phyloP scores from a whole-genome alignment of 192 early-diverging fungal genomes.

The Coemansia sp. region DNA sequence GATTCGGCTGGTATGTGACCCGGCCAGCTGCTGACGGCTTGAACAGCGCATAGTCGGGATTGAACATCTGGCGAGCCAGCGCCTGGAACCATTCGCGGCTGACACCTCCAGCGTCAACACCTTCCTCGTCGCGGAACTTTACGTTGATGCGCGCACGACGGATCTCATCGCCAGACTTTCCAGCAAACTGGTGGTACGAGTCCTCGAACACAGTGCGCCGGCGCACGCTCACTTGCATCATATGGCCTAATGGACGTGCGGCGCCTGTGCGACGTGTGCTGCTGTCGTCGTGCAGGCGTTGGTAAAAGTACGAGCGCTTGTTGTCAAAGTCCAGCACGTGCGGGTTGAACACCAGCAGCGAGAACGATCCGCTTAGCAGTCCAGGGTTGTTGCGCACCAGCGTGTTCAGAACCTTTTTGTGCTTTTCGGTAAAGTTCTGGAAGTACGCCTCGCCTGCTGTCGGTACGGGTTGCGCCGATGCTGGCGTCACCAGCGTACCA shows the following conservation, averaged over 20 bases:
- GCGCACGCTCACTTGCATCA: conserved; percentile 86
- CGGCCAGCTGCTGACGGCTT: conserved; percentile 92
- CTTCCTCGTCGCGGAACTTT: conserved; percentile 94
- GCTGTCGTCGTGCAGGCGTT: conserved; percentile 87
- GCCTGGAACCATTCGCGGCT: conserved; percentile 99
- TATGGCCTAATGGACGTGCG: conserved; percentile 46
- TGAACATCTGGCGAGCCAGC: conserved; percentile 95
- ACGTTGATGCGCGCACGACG: conserved; percentile 91
- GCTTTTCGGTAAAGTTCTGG: conserved; percentile 85
- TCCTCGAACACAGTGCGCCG: conserved; percentile 95
- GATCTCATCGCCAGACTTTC: conserved; percentile 88
- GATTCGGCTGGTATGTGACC: conserved; percentile 97
- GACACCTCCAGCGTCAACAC: conserved; percentile 96
- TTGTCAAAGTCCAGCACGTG: conserved; percentile 99
- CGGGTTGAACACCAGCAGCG: conserved; percentile 92
- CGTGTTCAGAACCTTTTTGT: conserved; percentile 94
- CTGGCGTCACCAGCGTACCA: conserved; percentile 16
- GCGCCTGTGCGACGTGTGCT: conserved; percentile 45
- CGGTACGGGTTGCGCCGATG: conserved; percentile 30
- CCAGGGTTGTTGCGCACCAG: conserved; percentile 98
- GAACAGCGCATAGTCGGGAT: conserved; percentile 98
- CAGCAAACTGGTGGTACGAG: conserved; percentile 91
- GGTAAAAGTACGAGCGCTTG: conserved; percentile 96
- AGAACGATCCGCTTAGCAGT: conserved; percentile 95
- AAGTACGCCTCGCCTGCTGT: conserved; percentile 67